Percentiles rank a stretch among this genome's conserved stretches.
Conservation (phyloP, 768 basidiomycete genomes). For the Mycena indigotica region DNA sequence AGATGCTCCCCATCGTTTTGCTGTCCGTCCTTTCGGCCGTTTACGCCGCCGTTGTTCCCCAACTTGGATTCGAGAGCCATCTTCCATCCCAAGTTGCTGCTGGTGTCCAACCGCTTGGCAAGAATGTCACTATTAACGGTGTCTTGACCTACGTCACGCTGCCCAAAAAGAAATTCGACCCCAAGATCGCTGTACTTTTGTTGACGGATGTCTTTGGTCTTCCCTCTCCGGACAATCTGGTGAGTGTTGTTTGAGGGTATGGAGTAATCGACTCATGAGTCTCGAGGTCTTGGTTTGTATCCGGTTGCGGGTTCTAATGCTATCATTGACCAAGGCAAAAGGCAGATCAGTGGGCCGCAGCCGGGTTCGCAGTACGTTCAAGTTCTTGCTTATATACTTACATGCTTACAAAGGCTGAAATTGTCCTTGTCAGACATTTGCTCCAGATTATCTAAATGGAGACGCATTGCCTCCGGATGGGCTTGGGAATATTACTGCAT, state of each 20-base stretch:
- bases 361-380: constrained; percentile 20
- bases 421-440: constrained; percentile 13
- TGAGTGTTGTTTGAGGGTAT: constrained; percentile 4
- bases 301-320: background rate
- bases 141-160: constrained; percentile 22
- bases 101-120: constrained; percentile 15
- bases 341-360: constrained; percentile 23
- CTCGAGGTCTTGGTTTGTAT: constrained; percentile 2
- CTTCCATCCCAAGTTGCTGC: constrained; percentile 1
- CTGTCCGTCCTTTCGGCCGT: constrained; percentile 11
- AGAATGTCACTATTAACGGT: constrained; percentile 24
- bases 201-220: constrained; percentile 22
- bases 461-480: constrained; percentile 12
- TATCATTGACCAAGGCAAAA: background rate
- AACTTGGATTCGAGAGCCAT: constrained; percentile 11
- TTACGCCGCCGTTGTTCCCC: constrained; percentile 14
- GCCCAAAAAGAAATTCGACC: constrained; percentile 18
- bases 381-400: background rate
- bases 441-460: constrained; percentile 23
- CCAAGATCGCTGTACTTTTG: constrained; percentile 10
- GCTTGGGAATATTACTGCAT: constrained; percentile 27
- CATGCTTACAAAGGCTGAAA: background rate
- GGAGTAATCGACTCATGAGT: background rate
- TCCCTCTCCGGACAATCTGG: constrained; percentile 20
- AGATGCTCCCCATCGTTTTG: background rate